Evolutionary conservation across 768 basidiomycete genomes (phyloP).

Genomic region (Suillus ampliporus): DNA sequence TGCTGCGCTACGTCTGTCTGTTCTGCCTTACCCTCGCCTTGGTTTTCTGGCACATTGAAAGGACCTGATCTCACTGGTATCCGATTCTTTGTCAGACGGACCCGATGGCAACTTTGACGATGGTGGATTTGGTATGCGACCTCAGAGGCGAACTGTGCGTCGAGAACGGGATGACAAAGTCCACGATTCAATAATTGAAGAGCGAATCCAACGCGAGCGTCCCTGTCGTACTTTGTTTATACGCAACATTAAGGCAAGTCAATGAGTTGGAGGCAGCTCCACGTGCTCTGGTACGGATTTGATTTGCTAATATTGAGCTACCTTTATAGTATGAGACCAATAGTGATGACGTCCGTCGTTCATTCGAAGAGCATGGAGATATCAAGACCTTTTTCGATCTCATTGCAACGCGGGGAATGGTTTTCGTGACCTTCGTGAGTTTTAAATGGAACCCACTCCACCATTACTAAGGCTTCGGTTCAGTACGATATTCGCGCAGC

Average conservation of each 20-base stretch:
- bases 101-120: conserved; percentile 62
- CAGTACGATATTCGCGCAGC: conserved; percentile 95
- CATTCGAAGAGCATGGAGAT: conserved; percentile 93
- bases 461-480: conserved; percentile 20
- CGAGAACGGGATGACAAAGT: conserved; percentile 89
- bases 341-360: conserved; percentile 80
- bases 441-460: conserved; percentile 2
- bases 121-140: conserved; percentile 50
- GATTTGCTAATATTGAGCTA: conserved; percentile 21
- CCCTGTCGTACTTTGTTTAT: conserved; percentile 97
- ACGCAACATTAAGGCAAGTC: conserved; percentile 95
- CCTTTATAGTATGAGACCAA: conserved; percentile 81
- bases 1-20: conserved; percentile 51
- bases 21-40: conserved; percentile 48
- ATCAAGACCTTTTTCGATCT: conserved; percentile 98
- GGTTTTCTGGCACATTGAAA: conserved; percentile 52
- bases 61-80: conserved; percentile 46
- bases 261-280: conserved; percentile 19
- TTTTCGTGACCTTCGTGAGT: conserved; percentile 98
- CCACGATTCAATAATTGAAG: conserved; percentile 91
- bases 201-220: conserved; percentile 91
- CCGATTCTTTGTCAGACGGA: conserved; percentile 63
- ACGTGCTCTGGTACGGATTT: conserved; percentile 7
- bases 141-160: conserved; percentile 55
- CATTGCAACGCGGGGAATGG: conserved; percentile 95